Base-by-base conservation (phyloP, 1,139 yeast species). In the Nadsonia starkeyi-henricii region DNA sequence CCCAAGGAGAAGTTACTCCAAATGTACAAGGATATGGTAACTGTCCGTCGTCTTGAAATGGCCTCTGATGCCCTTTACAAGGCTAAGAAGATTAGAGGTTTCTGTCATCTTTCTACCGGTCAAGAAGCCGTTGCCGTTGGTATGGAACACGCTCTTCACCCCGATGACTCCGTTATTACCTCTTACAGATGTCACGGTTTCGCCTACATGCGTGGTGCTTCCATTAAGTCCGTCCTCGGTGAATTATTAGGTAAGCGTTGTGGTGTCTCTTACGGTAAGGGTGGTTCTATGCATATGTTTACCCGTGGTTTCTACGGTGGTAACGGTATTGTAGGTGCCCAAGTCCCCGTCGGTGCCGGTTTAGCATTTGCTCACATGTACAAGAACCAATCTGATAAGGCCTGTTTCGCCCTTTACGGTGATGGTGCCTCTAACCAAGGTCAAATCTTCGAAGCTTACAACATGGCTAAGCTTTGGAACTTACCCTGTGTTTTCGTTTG, bases 371-470 rank as follows among this genome's bases (percentile, higher is more conserved):
- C 97, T 57, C 97, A 91, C 74, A 88, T 88, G 73, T 91, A 93
- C 75, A 77, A 78, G 66, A 80, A 79, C 61, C 62, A 65, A 51
- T 88, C 86, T 62, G 75, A 75, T 57, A 81, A 80, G 59, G 88
- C 93, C 61, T 77, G 93, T 51, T 91, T 89, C 69, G 71, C 95
- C 54, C 74, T 91, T 58, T 91, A 91, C 71, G 98, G 98, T 71
- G 98, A 91, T 65, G 98, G 98, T 77, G 98, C 98, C 50, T 81
- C 97, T 55, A 91, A 91, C 75, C 98, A 91, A 72, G 98, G 98
- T 65, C 98, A 91, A 73, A 96, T 89, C 55, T 93, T 91, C 62
- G 98, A 91, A 73, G 70, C 96, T 47, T 91, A 75, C 77, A 91
- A 91, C 79, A 91, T 91, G 98, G 98, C 98, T 64, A 93, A 91